phyloP scores from a whole-genome alignment of 805 yeast species.

The Ogataea philodendri region DNA sequence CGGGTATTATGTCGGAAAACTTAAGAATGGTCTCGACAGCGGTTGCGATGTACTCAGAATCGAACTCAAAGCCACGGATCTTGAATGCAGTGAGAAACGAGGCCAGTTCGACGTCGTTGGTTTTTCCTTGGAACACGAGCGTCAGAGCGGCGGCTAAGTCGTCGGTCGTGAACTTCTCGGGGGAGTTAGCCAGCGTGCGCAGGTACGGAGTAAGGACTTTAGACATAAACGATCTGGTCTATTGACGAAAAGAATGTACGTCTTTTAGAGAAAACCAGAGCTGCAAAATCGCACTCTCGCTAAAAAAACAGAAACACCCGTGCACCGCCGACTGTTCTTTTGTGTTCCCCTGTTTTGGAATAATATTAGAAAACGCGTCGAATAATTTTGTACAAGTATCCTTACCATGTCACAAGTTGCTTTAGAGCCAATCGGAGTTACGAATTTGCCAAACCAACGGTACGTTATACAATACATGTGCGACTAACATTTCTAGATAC shows the following conservation, averaged over 20 bases:
- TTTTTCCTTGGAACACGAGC: slow-evolving; percentile 56
- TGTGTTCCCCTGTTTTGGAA: too few relatives aligned
- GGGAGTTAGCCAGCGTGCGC: slow-evolving; percentile 57
- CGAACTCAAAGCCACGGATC: slow-evolving; percentile 71
- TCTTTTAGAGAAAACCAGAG: too few relatives aligned
- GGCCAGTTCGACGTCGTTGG: slow-evolving; percentile 68
- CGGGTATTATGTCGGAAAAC: slow-evolving; percentile 56
- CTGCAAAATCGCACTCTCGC: too few relatives aligned
- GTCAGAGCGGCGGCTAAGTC: slow-evolving; percentile 66
- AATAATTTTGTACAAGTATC: slow-evolving; percentile 8
- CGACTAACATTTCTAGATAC: slow-evolving; percentile 42
- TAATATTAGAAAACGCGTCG: slow-evolving; percentile 13
- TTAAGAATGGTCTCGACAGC: slow-evolving; percentile 76
- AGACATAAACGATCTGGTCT: slow-evolving; percentile 9
- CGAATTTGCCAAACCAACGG: slow-evolving; percentile 75
- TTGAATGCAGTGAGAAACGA: slow-evolving; percentile 80
- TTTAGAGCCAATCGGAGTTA: slow-evolving; percentile 62
- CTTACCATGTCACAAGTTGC: slow-evolving; percentile 27
- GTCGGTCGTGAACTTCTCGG: slow-evolving; percentile 59
- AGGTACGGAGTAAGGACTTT: slow-evolving; percentile 52
- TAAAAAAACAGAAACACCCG: too few relatives aligned
- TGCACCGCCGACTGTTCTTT: too few relatives aligned
- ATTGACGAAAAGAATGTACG: too few relatives aligned
- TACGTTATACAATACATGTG: slow-evolving; percentile 28
- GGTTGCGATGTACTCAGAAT: slow-evolving; percentile 77